Conservation (phyloP, 1,139 yeast genomes). For the Arxiozyma slooffiae region DNA sequence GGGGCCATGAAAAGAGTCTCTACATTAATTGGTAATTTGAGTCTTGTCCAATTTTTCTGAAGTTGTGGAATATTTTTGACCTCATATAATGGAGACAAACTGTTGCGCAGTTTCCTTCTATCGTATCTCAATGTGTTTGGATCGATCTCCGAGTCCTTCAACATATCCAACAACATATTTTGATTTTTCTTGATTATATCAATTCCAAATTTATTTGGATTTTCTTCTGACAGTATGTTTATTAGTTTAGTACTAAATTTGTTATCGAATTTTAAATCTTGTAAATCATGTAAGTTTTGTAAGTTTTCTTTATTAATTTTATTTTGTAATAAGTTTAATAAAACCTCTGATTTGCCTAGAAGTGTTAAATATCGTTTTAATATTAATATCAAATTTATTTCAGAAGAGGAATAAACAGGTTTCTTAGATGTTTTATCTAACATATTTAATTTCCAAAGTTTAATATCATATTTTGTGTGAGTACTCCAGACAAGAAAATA, state of each 20-base stretch:
- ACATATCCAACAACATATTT: slow-evolving; percentile 1
- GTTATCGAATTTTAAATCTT: slow-evolving; percentile 12
- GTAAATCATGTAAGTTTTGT: slow-evolving; percentile 12
- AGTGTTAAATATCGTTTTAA: slow-evolving; percentile 14
- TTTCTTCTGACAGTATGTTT: slow-evolving; percentile 7
- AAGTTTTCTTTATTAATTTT: slow-evolving; percentile 12
- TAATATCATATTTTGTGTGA: slow-evolving; percentile 28
- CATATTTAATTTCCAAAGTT: slow-evolving; percentile 24
- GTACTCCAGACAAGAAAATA: slow-evolving; percentile 36
- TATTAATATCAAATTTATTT: slow-evolving; percentile 16
- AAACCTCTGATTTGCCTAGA: slow-evolving; percentile 11
- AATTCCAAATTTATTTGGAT: slow-evolving; percentile 10
- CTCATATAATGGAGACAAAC: slow-evolving; percentile 5
- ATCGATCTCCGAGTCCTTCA: background rate
- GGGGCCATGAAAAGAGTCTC: slow-evolving; percentile 8
- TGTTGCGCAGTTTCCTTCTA: slow-evolving; percentile 1
- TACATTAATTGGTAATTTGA: slow-evolving; percentile 17
- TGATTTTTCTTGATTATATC: slow-evolving; percentile 8
- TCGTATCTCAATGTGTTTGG: background rate
- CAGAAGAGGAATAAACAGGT: slow-evolving; percentile 18
- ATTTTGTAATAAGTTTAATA: slow-evolving; percentile 9
- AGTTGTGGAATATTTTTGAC: slow-evolving; percentile 16
- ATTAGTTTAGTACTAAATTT: slow-evolving; percentile 9
- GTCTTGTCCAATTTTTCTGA: slow-evolving; percentile 12
- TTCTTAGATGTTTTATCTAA: slow-evolving; percentile 14